Percentiles rank a stretch among this genome's conserved stretches.
These are phyloP conservation scores for Secale cereale DNA, from an alignment of 176 grass and related monocot species.

Conservation along the genomic window DNA sequence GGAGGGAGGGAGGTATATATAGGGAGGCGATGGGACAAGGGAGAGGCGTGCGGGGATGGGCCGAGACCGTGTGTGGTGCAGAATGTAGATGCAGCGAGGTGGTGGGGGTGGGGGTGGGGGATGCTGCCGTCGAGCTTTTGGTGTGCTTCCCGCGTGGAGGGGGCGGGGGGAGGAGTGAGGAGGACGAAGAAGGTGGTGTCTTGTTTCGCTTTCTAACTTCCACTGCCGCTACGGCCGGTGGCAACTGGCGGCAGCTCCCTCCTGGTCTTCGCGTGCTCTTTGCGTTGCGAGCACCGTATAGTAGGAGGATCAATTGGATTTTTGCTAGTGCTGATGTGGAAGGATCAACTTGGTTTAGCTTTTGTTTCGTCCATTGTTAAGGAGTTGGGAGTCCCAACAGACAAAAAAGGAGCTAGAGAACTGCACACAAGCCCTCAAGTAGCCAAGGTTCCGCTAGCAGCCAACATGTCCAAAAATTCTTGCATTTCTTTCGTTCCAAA, in stretches of 20 bases:
- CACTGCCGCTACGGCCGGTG: neutral
- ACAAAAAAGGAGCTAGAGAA: too few species aligned
- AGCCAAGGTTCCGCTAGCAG: too few species aligned
- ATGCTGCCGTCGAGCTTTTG: conserved; percentile 17
- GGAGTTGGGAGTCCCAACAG: too few species aligned
- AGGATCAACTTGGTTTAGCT: neutral
- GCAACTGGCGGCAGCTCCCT: neutral
- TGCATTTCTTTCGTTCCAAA: too few species aligned
- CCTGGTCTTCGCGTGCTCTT: neutral
- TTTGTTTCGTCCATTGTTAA: too few species aligned
- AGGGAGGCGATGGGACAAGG: neutral
- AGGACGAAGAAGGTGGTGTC: neutral
- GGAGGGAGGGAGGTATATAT: neutral
- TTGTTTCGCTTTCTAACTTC: neutral
- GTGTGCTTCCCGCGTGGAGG: conserved; percentile 4
- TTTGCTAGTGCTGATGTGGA: neutral
- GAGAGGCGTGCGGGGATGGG: conserved; percentile 15
- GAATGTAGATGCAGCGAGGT: neutral
- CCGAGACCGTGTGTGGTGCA: neutral
- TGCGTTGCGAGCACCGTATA: neutral
- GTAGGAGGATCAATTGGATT: neutral
- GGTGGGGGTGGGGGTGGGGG: neutral
- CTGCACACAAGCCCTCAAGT: too few species aligned
- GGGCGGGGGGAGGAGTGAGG: neutral
- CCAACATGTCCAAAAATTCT: too few species aligned